These are phyloP conservation scores for Trifolium subterraneum DNA, from an alignment of 306 rosid species.

Conservation along the genomic window DNA sequence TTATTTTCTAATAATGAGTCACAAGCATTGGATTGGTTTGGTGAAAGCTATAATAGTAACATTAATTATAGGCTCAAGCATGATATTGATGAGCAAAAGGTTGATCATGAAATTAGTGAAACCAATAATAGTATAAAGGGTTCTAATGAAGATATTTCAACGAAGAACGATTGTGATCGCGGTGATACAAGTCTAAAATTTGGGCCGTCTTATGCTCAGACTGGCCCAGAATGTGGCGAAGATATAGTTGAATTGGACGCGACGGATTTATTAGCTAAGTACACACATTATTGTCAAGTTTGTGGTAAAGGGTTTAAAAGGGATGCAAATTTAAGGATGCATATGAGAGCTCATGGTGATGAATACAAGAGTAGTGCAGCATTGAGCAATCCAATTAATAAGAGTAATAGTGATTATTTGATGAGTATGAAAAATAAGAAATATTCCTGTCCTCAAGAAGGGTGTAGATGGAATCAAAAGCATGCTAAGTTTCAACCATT, in stretches of 20 bases:
- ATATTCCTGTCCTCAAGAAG: conserved; percentile 89
- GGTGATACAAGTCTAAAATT: background rate
- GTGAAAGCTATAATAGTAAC: conserved; percentile 47
- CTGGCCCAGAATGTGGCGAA: background rate
- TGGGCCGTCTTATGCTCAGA: background rate
- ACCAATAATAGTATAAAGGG: conserved; percentile 28
- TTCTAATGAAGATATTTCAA: conserved; percentile 8
- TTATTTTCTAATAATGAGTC: conserved; percentile 46
- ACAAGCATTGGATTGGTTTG: conserved; percentile 55
- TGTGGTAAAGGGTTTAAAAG: conserved; percentile 96
- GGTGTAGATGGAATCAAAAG: conserved; percentile 89
- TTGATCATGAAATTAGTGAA: conserved; percentile 37
- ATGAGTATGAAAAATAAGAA: conserved; percentile 53
- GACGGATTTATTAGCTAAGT: conserved; percentile 77
- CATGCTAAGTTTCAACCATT: conserved; percentile 88
- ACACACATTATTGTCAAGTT: conserved; percentile 89
- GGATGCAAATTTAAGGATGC: conserved; percentile 93
- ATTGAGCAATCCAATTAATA: conserved; percentile 71
- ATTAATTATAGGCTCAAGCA: conserved; percentile 35
- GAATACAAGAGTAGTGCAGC: conserved; percentile 83
- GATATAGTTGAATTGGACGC: conserved; percentile 75
- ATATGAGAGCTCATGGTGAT: conserved; percentile 98
- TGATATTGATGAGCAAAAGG: conserved; percentile 28
- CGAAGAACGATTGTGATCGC: background rate
- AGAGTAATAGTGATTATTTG: conserved; percentile 33